A percentile compares a stretch with the other conserved stretches of the same genome.
These are phyloP conservation scores for Fusarium proliferatum DNA, from an alignment of 2,329 filamentous ascomycete species.

Conservation along the genomic window DNA sequence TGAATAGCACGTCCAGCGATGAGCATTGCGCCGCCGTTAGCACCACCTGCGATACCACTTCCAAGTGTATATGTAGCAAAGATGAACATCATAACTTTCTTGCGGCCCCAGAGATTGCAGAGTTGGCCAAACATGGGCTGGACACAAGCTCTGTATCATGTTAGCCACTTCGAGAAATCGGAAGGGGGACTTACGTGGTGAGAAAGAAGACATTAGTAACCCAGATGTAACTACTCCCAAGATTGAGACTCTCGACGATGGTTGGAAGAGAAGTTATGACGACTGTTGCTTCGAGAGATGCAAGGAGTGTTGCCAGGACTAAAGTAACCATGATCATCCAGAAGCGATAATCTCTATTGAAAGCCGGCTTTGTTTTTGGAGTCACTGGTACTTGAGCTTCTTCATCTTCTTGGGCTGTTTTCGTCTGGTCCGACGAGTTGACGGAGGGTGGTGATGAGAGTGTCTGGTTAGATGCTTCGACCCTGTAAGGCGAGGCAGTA, in stretches of 20 bases:
- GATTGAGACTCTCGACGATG: constrained; percentile 37
- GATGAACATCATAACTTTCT: constrained; percentile 53
- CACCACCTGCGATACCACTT: constrained; percentile 59
- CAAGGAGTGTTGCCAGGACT: constrained; percentile 35
- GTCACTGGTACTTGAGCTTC: neutral
- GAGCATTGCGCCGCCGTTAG: constrained; percentile 54
- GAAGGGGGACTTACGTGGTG: constrained; percentile 12
- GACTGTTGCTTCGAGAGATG: constrained; percentile 41
- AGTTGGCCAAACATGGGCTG: constrained; percentile 64
- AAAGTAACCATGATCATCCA: constrained; percentile 45
- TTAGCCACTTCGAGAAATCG: neutral
- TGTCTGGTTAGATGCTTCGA: neutral
- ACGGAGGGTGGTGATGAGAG: neutral
- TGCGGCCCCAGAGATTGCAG: constrained; percentile 64
- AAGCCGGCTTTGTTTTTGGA: neutral
- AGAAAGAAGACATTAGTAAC: constrained; percentile 46
- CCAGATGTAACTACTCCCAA: constrained; percentile 46
- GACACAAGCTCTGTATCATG: constrained; percentile 41
- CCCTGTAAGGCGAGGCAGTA: neutral
- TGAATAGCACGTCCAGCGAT: constrained; percentile 58
- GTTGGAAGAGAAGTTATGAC: constrained; percentile 44
- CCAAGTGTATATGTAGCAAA: constrained; percentile 63
- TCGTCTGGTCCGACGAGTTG: neutral
- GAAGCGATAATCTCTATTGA: constrained; percentile 40
- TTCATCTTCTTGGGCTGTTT: neutral